Evolutionary conservation across 352 stramenopile genomes (phyloP), one percentile per base, ranked within the genome.

Genomic region (Globisporangium cylindrosporum): DNA sequence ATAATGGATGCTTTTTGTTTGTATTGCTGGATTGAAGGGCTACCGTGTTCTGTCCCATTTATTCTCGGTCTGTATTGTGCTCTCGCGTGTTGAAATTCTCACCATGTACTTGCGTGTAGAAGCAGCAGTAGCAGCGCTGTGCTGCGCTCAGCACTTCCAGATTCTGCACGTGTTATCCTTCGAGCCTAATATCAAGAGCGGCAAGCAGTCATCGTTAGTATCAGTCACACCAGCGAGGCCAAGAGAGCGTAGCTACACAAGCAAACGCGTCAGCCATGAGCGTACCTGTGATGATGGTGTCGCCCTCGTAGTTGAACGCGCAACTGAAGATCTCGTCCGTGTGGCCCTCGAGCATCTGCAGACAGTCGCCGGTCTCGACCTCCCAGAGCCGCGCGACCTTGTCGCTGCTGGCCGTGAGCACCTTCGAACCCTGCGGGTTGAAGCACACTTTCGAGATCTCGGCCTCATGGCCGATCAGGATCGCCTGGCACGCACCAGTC

Each of bases 261-360:
- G 6, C 24, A 15, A 49, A 24, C 25, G 27, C 29, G 1, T 32
- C 20, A 54, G 46, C 36, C 36, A 32, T 7, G 58, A 8, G 3
- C 76, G 90, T 62, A 98, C 94, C 94, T 69, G 94, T 98, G 70
- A 98, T 98, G 70, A 98, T 97, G n/a, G 94, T 98, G 75, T 98
- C 93, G 22, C 95, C 95, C 74, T 97, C 89, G 73, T 98, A 98
- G 80, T 98, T 98, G 85, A 98, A 98, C 34, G 94, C 93, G 64
- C 94, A 98, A 73, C 84, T 97, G 73, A 98, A 98, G 76, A 99
- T 98, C 70, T 99, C 94, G 71, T 98, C 94, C n/a, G 92, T 98
- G 84, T 99, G 95, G 24, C 96, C 96, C 66, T 98, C 95, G 15
- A 98, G 89, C 75, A 98, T 96, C 74, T 94, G 85, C 32, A 98